Percentiles rank a stretch among this genome's conserved stretches.
Conservation (phyloP, 345 rosid genomes). For the Pistacia integerrima region DNA sequence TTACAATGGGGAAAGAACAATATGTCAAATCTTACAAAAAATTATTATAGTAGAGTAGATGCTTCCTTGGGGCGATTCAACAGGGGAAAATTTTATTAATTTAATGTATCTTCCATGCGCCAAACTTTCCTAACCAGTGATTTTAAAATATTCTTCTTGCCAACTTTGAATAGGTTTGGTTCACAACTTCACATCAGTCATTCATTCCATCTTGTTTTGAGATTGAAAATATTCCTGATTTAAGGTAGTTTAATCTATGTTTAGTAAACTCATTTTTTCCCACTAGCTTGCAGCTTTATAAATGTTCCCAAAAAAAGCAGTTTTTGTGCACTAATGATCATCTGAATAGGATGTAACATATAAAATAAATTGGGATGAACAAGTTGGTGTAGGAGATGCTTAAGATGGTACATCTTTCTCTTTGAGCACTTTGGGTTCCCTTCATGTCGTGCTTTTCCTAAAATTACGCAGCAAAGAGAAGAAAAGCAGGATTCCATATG, state of each 20-base stretch:
- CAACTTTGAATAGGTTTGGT: neutral
- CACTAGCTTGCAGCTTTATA: no score
- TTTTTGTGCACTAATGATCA: no score
- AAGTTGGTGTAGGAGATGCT: neutral
- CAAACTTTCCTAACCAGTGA: slow-evolving; percentile 9
- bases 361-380: neutral
- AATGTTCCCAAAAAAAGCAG: no score
- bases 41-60: neutral
- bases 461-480: slow-evolving; percentile 13
- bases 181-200: neutral
- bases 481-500: slow-evolving; percentile 19
- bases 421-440: neutral
- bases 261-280: no score
- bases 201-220: no score
- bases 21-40: slow-evolving; percentile 23
- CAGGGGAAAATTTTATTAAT: neutral
- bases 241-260: no score
- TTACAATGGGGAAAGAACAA: slow-evolving; percentile 27
- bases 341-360: neutral
- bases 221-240: no score
- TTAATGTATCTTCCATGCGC: neutral
- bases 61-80: neutral
- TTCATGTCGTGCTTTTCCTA: neutral
- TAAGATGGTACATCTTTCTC: neutral
- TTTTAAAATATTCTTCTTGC: neutral